Evolutionary conservation across 2,329 filamentous ascomycete species (phyloP).

Genomic region (Magnaporthales sp.): DNA sequence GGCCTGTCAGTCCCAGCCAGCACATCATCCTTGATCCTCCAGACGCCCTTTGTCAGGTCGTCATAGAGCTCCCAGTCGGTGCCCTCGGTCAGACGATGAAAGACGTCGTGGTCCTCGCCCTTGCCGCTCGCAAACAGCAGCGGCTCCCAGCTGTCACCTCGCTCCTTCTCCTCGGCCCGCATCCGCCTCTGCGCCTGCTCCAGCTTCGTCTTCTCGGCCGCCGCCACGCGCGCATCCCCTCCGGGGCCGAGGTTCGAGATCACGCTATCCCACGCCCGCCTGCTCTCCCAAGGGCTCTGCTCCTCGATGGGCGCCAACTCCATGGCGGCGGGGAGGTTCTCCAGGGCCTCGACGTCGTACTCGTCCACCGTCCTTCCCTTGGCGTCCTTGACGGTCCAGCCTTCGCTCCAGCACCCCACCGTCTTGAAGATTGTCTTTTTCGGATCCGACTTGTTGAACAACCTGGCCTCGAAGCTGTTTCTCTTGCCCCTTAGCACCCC

Average conservation of each 20-base stretch:
- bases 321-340: constrained; percentile 23
- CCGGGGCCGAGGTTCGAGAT: constrained; percentile 62
- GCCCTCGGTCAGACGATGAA: constrained; percentile 21
- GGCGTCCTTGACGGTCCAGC: constrained; percentile 24
- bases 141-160: constrained; percentile 32
- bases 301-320: constrained; percentile 45
- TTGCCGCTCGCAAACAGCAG: constrained; percentile 22
- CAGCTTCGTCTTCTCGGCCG: constrained; percentile 66
- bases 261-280: constrained; percentile 73
- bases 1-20: constrained; percentile 19
- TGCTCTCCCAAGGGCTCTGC: constrained; percentile 63
- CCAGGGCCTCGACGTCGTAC: constrained; percentile 25
- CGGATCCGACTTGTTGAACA: constrained; percentile 25
- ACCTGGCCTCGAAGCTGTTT: constrained; percentile 35
- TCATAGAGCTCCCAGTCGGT: constrained; percentile 20
- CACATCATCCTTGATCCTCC: constrained; percentile 21
- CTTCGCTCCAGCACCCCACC: constrained; percentile 32
- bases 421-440: constrained; percentile 28
- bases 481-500: constrained; percentile 33
- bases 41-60: constrained; percentile 29
- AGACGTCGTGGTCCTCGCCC: constrained; percentile 19
- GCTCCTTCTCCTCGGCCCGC: constrained; percentile 56
- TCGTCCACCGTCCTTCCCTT: constrained; percentile 23
- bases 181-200: constrained; percentile 75
- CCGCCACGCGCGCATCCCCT: constrained; percentile 61